Evolutionary conservation across 1,284 basidiomycete species (phyloP), one percentile per base, ranked within the genome.

Genomic region (Austropuccinia psidii): DNA sequence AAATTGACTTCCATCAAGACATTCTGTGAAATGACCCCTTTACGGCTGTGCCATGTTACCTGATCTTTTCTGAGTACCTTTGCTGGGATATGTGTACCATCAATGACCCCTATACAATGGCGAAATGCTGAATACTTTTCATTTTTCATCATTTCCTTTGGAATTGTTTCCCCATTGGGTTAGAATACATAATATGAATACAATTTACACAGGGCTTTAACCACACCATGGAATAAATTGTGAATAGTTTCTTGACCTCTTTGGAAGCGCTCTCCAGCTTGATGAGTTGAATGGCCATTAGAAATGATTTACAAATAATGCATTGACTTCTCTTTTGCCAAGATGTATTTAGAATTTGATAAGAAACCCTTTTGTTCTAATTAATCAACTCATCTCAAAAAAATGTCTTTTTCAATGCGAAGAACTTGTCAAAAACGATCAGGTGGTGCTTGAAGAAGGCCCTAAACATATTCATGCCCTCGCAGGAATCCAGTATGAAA

Each of bases 91-190:
- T 83, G 81, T 19, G 78, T 82, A 0, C 82, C 82, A 78, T 84
- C 83, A 29, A 84, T 78, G 27, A 82, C 83, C 31, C 82, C 82
- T 58, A 84, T 52, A 8, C 78, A 79, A 76, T 79, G 75, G 29
- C 77, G 73, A 75, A 84, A 82, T 64, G 79, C 83, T 13, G 82
- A 83, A 67, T 70, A 82, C 84, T 80, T 75, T 0, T 79, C 77
- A 67, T 82, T 80, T 39, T 43, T 50, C 60, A 62, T 52, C 76
- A 77, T 65, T 35, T 6, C 21, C 8, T 41, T 13, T 13, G 39
- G 58, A 4, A 39, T 60, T 4, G 29, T 3, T 9, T 15, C 21
- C n/a, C 13, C 8, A 29, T 17, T 4, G 29, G 60, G 21, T 7
- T 9, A 29, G 60, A 58, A 75, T 55, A 77, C 76, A 45, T 43